Evolutionary conservation across 352 stramenopile genomes (phyloP).

Genomic region (Globisporangium nagaii): DNA sequence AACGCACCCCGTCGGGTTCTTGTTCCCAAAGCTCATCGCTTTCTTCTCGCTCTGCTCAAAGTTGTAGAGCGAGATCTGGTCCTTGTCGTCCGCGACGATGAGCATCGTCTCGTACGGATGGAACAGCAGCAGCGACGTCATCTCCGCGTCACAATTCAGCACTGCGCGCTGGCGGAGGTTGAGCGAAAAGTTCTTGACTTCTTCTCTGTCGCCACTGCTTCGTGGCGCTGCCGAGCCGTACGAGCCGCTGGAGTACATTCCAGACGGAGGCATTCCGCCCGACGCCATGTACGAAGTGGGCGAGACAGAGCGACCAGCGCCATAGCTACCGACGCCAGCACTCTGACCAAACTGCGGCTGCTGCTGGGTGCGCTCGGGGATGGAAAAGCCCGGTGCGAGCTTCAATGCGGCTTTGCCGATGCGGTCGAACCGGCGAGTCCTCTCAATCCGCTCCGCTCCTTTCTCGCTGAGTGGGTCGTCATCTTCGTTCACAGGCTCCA

Average conservation of each 20-base stretch:
- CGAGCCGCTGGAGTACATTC: slow-evolving; percentile 21
- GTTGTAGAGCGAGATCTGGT: slow-evolving; percentile 95
- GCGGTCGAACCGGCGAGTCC: slow-evolving; percentile 51
- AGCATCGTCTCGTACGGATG: slow-evolving; percentile 94
- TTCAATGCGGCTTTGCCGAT: slow-evolving; percentile 52
- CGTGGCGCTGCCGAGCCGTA: slow-evolving; percentile 22
- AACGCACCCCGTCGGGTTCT: slow-evolving; percentile 72
- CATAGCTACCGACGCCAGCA: slow-evolving; percentile 3
- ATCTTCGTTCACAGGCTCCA: slow-evolving; percentile 59
- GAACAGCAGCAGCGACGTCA: slow-evolving; percentile 95
- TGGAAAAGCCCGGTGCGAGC: slow-evolving; percentile 54
- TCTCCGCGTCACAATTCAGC: slow-evolving; percentile 90
- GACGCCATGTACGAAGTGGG: slow-evolving; percentile 12
- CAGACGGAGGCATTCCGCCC: slow-evolving; percentile 13
- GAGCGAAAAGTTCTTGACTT: slow-evolving; percentile 73
- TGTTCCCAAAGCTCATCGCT: slow-evolving; percentile 78
- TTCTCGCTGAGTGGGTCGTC: slow-evolving; percentile 76
- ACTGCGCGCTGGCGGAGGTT: slow-evolving; percentile 89
- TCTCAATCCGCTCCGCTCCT: slow-evolving; percentile 62
- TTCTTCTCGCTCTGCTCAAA: slow-evolving; percentile 88
- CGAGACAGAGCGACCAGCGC: slow-evolving; percentile 8
- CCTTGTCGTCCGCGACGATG: slow-evolving; percentile 92
- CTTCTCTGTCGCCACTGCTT: slow-evolving; percentile 43
- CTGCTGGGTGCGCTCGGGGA: slow-evolving; percentile 8
- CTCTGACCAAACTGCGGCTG: not conserved